Evolutionary conservation across 768 basidiomycete species (phyloP).

Genomic region (Trametes cubensis): DNA sequence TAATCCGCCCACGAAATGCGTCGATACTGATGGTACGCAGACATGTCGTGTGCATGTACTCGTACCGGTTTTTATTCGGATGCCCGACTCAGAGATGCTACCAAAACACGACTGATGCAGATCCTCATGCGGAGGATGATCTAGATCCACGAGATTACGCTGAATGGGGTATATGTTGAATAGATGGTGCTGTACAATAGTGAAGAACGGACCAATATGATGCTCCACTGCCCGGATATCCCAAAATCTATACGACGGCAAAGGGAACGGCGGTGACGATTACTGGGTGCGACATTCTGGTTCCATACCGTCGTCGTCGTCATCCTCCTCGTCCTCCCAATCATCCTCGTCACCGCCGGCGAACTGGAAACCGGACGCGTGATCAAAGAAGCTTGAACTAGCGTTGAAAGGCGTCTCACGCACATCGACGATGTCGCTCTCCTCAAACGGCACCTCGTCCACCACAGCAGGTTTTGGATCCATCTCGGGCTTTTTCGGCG

Average conservation of each 20-base stretch:
- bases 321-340: conserved; percentile 71
- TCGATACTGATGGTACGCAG: no score
- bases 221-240: background rate
- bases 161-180: conserved; percentile 13
- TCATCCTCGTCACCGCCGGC: conserved; percentile 67
- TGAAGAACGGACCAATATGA: conserved; percentile 3
- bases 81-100: no score
- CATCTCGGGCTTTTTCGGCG: conserved; percentile 75
- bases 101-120: no score
- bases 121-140: background rate
- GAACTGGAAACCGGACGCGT: conserved; percentile 64
- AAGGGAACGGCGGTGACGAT: background rate
- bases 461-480: conserved; percentile 73
- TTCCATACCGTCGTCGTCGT: conserved; percentile 52
- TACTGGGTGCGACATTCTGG: conserved; percentile 25
- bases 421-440: conserved; percentile 81
- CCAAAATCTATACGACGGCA: background rate
- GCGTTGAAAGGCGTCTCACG: conserved; percentile 78
- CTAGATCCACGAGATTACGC: background rate
- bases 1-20: no score
- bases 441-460: conserved; percentile 72
- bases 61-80: no score
- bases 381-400: conserved; percentile 77
- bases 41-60: no score
- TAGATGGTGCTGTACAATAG: conserved; percentile 15